Evolutionary conservation across 805 yeast species (phyloP), one percentile per base, ranked within the genome.

Genomic region (Myxozyma geophila): DNA sequence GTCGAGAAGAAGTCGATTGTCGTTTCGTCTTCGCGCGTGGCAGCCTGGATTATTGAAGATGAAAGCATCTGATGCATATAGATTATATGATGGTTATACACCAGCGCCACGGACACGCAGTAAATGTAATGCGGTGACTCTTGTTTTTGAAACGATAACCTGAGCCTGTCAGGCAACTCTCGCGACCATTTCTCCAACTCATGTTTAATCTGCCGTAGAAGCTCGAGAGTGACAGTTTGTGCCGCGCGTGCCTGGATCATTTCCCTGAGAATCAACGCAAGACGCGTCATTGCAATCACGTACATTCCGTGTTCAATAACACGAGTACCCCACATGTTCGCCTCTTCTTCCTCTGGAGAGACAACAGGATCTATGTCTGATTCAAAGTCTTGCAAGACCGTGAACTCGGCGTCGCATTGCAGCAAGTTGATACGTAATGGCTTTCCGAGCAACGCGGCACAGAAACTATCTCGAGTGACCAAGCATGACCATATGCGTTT

Each of bases 51-150:
- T 46, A 12, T 23, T 13, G 41, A 39, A 8, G 47, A n/a, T 17
- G 59, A 51, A 6, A 56, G 59, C 48, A 54, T 55, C 52, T 63
- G 69, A 23, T 63, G 60, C 28, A 63, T 17, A 55, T 66, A 66
- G 23, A 66, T 44, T n/a, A 66, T 48, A 51, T 63, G 60, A 43
- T 66, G 69, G 28, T 53, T 41, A 53, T 63, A 66, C 12, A 52
- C 50, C 33, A 66, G 57, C n/a, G 55, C 41, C 8, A 66, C 19
- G 1, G 64, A 19, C 12, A 49, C 51, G 35, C 59, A 39, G 35
- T 48, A 19, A 35, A 54, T 43, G 35, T 39, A 49, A 17, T 41
- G n/a, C 15, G 50, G 43, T 1, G 50, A 37, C 6, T 49, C 40
- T 7, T 33, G 50, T 7, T 8, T 23, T 36, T 37, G 44, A 6